A percentile compares a stretch with the other conserved stretches of the same genome.
These are phyloP conservation scores for Suillus plorans DNA, from an alignment of 768 basidiomycete species.

Conservation along the genomic window DNA sequence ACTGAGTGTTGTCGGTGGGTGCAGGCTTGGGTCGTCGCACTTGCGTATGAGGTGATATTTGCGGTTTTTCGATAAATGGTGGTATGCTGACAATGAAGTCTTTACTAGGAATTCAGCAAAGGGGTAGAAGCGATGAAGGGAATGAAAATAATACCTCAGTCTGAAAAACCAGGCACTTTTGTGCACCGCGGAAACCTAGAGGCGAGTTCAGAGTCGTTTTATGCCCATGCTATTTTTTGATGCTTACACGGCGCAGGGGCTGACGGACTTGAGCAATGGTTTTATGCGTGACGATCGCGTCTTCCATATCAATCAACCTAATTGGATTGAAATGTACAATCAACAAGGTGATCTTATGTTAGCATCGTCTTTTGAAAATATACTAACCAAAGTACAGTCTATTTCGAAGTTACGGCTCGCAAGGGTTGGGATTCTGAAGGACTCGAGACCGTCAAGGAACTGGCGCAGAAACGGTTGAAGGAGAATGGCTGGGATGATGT, in stretches of 20 bases:
- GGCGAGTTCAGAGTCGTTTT: neutral
- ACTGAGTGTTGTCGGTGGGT: neutral
- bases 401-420: constrained; percentile 15
- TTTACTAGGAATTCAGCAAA: constrained; percentile 9
- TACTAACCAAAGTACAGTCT: constrained; percentile 11
- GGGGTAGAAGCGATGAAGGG: constrained; percentile 11
- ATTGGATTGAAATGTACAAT: constrained; percentile 23
- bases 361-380: neutral
- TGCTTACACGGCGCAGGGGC: constrained; percentile 13
- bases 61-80: neutral
- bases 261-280: constrained; percentile 22
- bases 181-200: neutral
- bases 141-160: neutral
- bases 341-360: constrained; percentile 16
- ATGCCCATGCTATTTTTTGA: neutral
- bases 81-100: neutral
- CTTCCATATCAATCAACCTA: constrained; percentile 19
- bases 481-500: constrained; percentile 28
- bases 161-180: neutral
- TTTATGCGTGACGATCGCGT: constrained; percentile 26
- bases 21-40: constrained; percentile 23
- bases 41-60: constrained; percentile 13
- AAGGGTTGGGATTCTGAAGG: constrained; percentile 18
- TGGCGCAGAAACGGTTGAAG: constrained; percentile 19
- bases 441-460: constrained; percentile 19